Evolutionary conservation across 495 filamentous ascomycete genomes (phyloP).

Genomic region (Neurospora sp.): DNA sequence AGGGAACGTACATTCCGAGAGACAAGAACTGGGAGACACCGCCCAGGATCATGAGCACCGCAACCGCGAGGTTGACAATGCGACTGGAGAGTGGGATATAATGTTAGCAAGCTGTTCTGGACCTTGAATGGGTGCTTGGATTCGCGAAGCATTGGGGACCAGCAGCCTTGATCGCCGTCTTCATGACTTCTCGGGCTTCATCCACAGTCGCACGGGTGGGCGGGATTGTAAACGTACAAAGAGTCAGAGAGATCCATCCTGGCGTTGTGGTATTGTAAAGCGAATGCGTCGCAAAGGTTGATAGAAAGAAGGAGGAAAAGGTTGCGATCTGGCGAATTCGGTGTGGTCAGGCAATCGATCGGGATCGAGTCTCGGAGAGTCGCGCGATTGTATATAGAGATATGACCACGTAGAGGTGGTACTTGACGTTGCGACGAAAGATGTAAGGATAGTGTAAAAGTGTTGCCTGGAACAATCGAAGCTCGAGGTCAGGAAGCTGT

Average conservation of each 20-base stretch:
- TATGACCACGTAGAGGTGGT: not conserved
- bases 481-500: not conserved
- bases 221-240: slow-evolving; percentile 26
- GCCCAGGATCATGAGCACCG: slow-evolving; percentile 78
- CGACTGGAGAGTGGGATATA: slow-evolving; percentile 46
- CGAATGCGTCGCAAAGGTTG: not conserved
- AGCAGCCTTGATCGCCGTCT: not conserved
- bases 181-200: not conserved
- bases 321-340: not conserved
- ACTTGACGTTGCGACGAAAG: not conserved
- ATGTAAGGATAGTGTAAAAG: not conserved
- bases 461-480: not conserved
- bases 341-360: not conserved
- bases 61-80: slow-evolving; percentile 85
- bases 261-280: not conserved
- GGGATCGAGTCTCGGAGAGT: not conserved
- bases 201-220: not conserved
- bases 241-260: slow-evolving; percentile 38
- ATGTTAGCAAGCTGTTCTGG: slow-evolving; percentile 8
- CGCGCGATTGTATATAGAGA: not conserved
- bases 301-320: not conserved
- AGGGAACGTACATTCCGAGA: slow-evolving; percentile 39
- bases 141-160: not conserved
- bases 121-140: not conserved
- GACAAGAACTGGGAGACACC: slow-evolving; percentile 83